Base-by-base conservation (phyloP, 352 stramenopile genomes). In the Phytophthora sansomeana region DNA sequence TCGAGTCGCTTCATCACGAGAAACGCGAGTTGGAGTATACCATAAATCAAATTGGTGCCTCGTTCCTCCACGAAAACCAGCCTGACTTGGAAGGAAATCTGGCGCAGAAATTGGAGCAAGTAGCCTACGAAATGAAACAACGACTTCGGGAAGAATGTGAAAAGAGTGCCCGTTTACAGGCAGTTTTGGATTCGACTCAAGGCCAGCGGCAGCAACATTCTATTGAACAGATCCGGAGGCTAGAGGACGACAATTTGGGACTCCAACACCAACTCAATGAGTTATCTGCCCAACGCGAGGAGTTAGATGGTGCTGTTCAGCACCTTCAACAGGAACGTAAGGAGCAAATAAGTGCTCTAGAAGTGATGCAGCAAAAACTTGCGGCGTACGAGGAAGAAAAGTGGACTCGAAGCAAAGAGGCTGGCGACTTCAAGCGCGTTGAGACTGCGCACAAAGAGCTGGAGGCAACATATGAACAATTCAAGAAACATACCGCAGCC, bases 241-340 rank as follows among this genome's bases (percentile, higher is more conserved):
- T 81, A 9, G 60, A 75, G 35, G 59, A 80, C 39, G 63, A 72
- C 4, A 74, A 72, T 13, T 24, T 35, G 26, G 60, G 61, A 10
- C 49, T 84, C 26, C 44, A 74, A 24, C 66, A 59, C 44, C 41
- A 79, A 54, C 41, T 81, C 10, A 52, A 72, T 28, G 46, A 56
- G 32, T 56, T 72, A n/a, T 59, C 69, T 47, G 36, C 32, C 0
- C 50, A 74, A 11, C 63, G 68, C 17, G 60, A 78, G 29, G 65
- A 69, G 24, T 29, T 81, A 14, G 63, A 81, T 41, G 51, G 57
- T 5, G 75, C 85, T 24, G 35, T 89, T 24, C 50, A 80, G 24
- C 62, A 63, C 32, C 47, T 56, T 29, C 76, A 87, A 26, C 65
- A 75, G 28, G 83, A 90, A 56, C 77, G 79, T 13, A 69, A 88